phyloP scores from a whole-genome alignment of 169 alveolate genomes.

The Toxoplasma gondii region DNA sequence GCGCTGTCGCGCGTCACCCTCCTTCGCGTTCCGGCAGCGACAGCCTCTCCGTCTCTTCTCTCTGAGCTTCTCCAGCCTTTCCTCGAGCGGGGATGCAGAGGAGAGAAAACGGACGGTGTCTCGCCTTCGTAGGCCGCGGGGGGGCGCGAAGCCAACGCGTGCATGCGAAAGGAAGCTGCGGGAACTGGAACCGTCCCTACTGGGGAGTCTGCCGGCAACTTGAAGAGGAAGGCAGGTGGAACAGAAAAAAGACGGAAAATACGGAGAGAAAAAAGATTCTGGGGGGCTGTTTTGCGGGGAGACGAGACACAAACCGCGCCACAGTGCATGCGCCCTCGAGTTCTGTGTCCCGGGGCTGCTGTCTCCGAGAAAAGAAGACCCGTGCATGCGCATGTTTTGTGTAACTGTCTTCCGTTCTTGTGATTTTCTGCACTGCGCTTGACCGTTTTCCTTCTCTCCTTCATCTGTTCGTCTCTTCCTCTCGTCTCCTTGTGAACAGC shows the following conservation, averaged over 20 bases:
- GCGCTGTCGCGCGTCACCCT: no score
- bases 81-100: neutral
- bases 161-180: neutral
- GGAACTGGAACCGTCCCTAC: neutral
- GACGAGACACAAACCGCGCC: no score
- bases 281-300: no score
- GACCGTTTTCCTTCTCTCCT: no score
- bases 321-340: neutral
- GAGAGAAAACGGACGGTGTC: neutral
- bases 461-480: neutral
- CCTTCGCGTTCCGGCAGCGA: no score
- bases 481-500: no score
- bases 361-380: no score
- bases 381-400: neutral
- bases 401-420: neutral
- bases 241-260: neutral
- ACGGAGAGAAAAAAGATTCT: no score
- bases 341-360: neutral
- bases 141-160: neutral
- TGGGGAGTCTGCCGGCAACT: neutral
- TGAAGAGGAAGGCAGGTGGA: neutral
- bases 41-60: no score
- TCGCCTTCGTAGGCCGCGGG: neutral
- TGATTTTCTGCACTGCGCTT: neutral
- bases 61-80: no score